phyloP scores from a whole-genome alignment of 2,329 filamentous ascomycete genomes.

The Rutstroemia sydowiana region DNA sequence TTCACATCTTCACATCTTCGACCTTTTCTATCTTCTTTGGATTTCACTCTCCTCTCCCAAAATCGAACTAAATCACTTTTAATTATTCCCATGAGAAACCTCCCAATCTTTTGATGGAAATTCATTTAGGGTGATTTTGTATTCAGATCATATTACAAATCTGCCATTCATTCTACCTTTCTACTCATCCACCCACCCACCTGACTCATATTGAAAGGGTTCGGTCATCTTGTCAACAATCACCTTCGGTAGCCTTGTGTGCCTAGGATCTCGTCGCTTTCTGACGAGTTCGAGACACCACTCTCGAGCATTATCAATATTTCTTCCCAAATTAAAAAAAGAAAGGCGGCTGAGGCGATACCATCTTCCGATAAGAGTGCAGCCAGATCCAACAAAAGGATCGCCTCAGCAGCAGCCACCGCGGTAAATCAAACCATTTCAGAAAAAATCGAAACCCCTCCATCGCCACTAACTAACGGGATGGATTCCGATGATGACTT shows the following conservation, averaged over 20 bases:
- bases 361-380: conserved; percentile 29
- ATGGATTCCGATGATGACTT: conserved; percentile 98
- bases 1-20: no score
- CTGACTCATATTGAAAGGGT: not conserved
- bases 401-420: conserved; percentile 33
- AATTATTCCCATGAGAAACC: no score
- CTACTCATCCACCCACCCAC: not conserved
- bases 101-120: no score
- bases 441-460: conserved; percentile 33
- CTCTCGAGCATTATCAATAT: conserved; percentile 35
- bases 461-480: conserved; percentile 47
- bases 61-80: no score
- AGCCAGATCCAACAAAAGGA: conserved; percentile 28
- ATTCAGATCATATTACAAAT: not conserved
- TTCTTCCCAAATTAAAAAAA: conserved; percentile 45
- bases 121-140: no score
- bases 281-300: conserved; percentile 23
- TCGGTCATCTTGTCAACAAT: not conserved
- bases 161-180: not conserved
- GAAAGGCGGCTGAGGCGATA: conserved; percentile 43
- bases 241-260: conserved; percentile 23
- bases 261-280: conserved; percentile 22
- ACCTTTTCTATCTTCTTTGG: no score
- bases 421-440: not conserved
- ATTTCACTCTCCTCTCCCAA: no score